Conservation (phyloP, 163 green algal species). For the Scenedesmus sp. region DNA sequence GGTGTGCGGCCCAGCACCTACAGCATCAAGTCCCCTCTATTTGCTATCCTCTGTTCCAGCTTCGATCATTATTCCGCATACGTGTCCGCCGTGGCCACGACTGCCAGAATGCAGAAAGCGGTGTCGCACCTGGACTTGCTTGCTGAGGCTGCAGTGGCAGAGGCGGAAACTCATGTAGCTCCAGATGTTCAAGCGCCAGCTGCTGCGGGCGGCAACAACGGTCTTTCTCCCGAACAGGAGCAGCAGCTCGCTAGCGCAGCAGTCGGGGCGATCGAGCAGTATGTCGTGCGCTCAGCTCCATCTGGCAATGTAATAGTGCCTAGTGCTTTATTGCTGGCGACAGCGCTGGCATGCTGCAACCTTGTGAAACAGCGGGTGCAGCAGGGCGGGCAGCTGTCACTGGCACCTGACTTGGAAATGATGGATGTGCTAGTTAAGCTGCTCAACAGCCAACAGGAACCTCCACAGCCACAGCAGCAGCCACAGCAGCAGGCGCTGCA, state of each 20-base stretch:
- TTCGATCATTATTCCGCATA: not conserved
- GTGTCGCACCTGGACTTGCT: conserved; percentile 13
- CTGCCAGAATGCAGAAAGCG: not conserved
- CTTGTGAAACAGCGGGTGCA: not conserved
- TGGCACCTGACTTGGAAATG: conserved; percentile 14
- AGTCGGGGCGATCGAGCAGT: conserved; percentile 5
- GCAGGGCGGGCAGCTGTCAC: conserved; percentile 20
- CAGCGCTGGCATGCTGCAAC: conserved; percentile 1
- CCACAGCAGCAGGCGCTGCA: conserved; percentile 1
- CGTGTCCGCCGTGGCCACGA: not conserved
- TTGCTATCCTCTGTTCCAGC: not conserved
- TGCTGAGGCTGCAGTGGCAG: not conserved
- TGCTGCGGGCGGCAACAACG: not conserved
- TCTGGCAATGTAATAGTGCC: not conserved
- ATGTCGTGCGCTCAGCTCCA: not conserved
- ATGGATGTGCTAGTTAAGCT: conserved; percentile 43
- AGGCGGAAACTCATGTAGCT: not conserved
- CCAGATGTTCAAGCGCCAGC: not conserved
- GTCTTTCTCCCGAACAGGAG: conserved; percentile 14
- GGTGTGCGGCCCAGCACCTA: not conserved
- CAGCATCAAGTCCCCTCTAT: not conserved
- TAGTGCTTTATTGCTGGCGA: conserved; percentile 3
- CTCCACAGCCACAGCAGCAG: conserved; percentile 12
- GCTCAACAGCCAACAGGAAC: conserved; percentile 33
- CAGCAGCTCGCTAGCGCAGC: conserved; percentile 18